Conservation (phyloP, 1,139 yeast species). For the Zhuliangozyma blackwelliae region DNA sequence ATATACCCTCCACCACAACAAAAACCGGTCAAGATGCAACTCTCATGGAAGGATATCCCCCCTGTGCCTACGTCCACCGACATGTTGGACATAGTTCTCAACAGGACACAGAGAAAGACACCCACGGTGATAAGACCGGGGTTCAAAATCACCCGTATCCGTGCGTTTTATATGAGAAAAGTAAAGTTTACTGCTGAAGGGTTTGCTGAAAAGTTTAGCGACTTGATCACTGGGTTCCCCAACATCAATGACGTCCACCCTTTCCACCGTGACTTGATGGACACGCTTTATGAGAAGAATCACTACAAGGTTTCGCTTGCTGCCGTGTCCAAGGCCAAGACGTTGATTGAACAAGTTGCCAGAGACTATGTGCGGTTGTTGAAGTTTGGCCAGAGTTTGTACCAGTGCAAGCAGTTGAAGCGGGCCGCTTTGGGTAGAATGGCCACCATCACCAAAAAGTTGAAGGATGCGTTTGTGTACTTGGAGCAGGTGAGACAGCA, state of each 20-base stretch:
- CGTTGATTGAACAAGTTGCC: slow-evolving; percentile 90
- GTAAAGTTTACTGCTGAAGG: slow-evolving; percentile 96
- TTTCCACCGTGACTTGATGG: slow-evolving; percentile 96
- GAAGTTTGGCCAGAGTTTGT: slow-evolving; percentile 94
- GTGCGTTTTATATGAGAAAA: slow-evolving; percentile 98
- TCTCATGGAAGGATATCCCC: slow-evolving; percentile 97
- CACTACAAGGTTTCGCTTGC: slow-evolving; percentile 98
- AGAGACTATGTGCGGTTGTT: slow-evolving; percentile 91
- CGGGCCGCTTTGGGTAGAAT: slow-evolving; percentile 98
- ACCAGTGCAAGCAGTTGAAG: slow-evolving; percentile 97
- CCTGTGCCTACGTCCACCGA: slow-evolving; percentile 90
- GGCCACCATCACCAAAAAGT: slow-evolving; percentile 95
- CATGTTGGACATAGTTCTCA: slow-evolving; percentile 91
- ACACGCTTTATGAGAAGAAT: slow-evolving; percentile 93
- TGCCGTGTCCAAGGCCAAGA: slow-evolving; percentile 88
- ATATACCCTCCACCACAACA: neutral
- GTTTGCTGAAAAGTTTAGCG: slow-evolving; percentile 85
- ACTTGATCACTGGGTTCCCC: slow-evolving; percentile 84
- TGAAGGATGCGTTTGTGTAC: slow-evolving; percentile 89
- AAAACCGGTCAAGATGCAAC: slow-evolving; percentile 57
- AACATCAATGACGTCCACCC: slow-evolving; percentile 97
- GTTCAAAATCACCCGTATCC: slow-evolving; percentile 89
- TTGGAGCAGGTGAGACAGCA: slow-evolving; percentile 99
- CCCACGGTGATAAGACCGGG: slow-evolving; percentile 98
- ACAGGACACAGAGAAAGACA: slow-evolving; percentile 96